Percentiles rank a stretch among this genome's conserved stretches.
Conservation (phyloP, 106 monocot genomes). For the Posidonia australis region DNA sequence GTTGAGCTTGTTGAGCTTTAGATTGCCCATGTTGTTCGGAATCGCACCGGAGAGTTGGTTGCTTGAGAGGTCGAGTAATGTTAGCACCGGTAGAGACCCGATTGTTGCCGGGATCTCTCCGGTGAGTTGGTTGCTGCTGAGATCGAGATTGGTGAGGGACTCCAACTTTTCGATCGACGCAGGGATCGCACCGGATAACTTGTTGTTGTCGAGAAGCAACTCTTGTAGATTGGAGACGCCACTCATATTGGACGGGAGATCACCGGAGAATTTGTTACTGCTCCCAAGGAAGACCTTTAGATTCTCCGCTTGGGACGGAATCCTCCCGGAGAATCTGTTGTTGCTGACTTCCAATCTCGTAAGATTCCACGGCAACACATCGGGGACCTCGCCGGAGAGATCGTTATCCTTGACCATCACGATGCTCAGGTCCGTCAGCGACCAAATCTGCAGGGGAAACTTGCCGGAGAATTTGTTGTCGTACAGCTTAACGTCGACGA, state of each 20-base stretch:
- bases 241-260: constrained; percentile 19
- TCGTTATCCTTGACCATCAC: constrained; percentile 33
- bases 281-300: constrained; percentile 29
- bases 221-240: constrained; percentile 16
- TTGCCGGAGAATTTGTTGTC: constrained; percentile 47
- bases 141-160: constrained; percentile 27
- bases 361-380: constrained; percentile 32
- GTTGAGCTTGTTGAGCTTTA: constrained; percentile 42
- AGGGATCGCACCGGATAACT: constrained; percentile 45
- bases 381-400: constrained; percentile 46
- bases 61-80: constrained; percentile 50
- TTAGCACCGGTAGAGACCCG: constrained; percentile 43
- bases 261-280: constrained; percentile 48
- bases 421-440: constrained; percentile 15
- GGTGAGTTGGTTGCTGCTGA: constrained; percentile 49
- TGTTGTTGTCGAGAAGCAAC: constrained; percentile 32
- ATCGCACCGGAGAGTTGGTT: constrained; percentile 54
- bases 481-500: constrained; percentile 34
- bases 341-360: constrained; percentile 34
- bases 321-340: constrained; percentile 49
- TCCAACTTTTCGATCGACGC: constrained; percentile 8
- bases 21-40: constrained; percentile 21
- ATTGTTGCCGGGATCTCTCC: constrained; percentile 57
- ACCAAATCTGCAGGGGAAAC: constrained; percentile 51
- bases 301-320: constrained; percentile 27